Evolutionary conservation across 345 rosid genomes (phyloP).

Genomic region (Kernera saxatilis): DNA sequence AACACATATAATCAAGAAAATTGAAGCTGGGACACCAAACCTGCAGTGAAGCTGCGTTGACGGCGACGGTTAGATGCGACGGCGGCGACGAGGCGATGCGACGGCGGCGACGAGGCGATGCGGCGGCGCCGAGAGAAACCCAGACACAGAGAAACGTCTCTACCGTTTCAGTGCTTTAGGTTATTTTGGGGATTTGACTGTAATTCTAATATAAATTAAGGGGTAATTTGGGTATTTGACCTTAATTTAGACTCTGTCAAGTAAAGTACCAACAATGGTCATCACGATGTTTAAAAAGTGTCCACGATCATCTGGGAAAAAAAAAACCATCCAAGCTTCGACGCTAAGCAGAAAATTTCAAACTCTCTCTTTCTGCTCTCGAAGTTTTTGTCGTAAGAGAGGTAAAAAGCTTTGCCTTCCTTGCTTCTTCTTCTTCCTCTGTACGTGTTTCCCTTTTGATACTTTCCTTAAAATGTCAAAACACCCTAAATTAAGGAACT

Average conservation of each 20-base stretch:
- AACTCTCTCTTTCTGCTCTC: not conserved
- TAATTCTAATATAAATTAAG: not conserved
- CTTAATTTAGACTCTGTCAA: not conserved
- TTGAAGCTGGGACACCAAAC: not conserved
- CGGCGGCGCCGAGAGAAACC: not conserved
- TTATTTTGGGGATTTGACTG: not conserved
- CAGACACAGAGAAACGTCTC: not conserved
- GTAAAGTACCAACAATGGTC: slow-evolving; percentile 1
- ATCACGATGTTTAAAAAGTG: not conserved
- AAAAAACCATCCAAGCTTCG: not conserved
- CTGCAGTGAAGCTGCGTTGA: slow-evolving; percentile 3
- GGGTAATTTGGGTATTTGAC: slow-evolving; percentile 1
- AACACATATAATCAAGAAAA: not conserved
- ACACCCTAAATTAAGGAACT: not conserved
- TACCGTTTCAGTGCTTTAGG: not conserved
- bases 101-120: not conserved
- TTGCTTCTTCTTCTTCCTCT: slow-evolving; percentile 8
- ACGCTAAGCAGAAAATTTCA: not conserved
- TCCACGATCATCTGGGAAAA: not conserved
- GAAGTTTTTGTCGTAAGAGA: not conserved
- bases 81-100: not conserved
- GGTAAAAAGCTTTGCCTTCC: not conserved
- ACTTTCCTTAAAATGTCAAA: not conserved
- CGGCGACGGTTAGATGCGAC: not conserved
- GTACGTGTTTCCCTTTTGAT: not conserved